phyloP scores from a whole-genome alignment of 257 asterid species.

The Salvia splendens region DNA sequence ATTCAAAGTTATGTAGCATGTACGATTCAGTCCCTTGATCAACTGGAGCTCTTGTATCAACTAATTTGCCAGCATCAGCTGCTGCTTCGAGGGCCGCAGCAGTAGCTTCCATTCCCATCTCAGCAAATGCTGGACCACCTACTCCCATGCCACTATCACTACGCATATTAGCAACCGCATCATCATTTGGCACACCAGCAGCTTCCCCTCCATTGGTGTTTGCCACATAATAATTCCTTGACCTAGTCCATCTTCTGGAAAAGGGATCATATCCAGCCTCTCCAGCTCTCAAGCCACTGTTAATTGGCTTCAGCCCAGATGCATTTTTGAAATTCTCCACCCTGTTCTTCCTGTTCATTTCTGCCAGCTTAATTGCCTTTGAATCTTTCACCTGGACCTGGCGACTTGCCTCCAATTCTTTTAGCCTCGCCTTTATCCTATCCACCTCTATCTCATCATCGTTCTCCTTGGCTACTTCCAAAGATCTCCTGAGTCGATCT shows the following conservation, averaged over 20 bases:
- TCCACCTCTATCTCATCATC: constrained; percentile 73
- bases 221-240: constrained; percentile 72
- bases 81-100: constrained; percentile 80
- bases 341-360: constrained; percentile 87
- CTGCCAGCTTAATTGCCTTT: constrained; percentile 81
- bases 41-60: constrained; percentile 83
- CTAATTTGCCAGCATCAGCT: constrained; percentile 87
- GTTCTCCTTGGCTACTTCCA: constrained; percentile 82
- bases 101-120: constrained; percentile 60
- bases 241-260: constrained; percentile 96
- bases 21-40: constrained; percentile 76
- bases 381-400: constrained; percentile 57
- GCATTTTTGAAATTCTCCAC: constrained; percentile 91
- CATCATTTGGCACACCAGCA: constrained; percentile 38
- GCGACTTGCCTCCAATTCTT: constrained; percentile 72
- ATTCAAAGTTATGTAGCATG: constrained; percentile 64
- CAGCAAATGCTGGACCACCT: constrained; percentile 24
- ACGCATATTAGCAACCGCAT: constrained; percentile 40
- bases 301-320: constrained; percentile 63
- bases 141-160: constrained; percentile 25
- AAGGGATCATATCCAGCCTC: constrained; percentile 98
- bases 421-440: constrained; percentile 67
- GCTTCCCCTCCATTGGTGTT: constrained; percentile 47
- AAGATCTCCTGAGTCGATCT: constrained; percentile 77
- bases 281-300: constrained; percentile 66